These are phyloP conservation scores for Hypoxylon crocopeplum DNA, from an alignment of 495 filamentous ascomycete genomes.

Conservation along the genomic window DNA sequence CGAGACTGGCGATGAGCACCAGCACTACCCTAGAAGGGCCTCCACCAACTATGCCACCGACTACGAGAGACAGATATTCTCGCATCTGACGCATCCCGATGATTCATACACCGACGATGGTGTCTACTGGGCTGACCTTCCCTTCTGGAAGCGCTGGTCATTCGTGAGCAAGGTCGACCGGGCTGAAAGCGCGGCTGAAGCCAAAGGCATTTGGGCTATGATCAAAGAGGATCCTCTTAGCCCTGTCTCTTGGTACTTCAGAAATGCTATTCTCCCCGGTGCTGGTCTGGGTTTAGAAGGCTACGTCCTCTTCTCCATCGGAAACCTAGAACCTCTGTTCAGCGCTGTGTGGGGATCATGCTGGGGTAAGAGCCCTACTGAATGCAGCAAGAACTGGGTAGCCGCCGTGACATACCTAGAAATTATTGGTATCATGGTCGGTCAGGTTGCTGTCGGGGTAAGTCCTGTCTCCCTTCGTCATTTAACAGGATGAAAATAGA, in stretches of 20 bases:
- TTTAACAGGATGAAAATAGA: slow-evolving; percentile 42
- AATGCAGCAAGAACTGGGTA: slow-evolving; percentile 77
- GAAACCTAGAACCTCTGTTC: slow-evolving; percentile 82
- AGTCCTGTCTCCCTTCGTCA: slow-evolving; percentile 34
- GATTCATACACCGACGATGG: slow-evolving; percentile 83
- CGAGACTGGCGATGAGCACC: slow-evolving; percentile 50
- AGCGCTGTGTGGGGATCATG: slow-evolving; percentile 70
- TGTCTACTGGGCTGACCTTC: slow-evolving; percentile 88
- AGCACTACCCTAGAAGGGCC: slow-evolving; percentile 44
- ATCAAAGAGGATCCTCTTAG: slow-evolving; percentile 79
- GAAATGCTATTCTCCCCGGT: slow-evolving; percentile 87
- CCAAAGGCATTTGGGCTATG: slow-evolving; percentile 74
- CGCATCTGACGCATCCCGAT: slow-evolving; percentile 76
- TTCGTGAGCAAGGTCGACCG: slow-evolving; percentile 76
- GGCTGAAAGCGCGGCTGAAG: slow-evolving; percentile 68
- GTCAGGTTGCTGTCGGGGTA: slow-evolving; percentile 78
- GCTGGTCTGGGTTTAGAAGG: slow-evolving; percentile 88
- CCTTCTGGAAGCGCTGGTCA: slow-evolving; percentile 64
- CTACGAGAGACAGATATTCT: slow-evolving; percentile 74
- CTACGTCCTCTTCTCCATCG: slow-evolving; percentile 94
- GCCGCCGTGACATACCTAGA: slow-evolving; percentile 84
- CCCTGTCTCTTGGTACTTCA: slow-evolving; percentile 81
- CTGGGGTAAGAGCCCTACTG: slow-evolving; percentile 66
- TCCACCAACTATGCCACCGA: slow-evolving; percentile 55
- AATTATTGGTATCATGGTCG: slow-evolving; percentile 86